Evolutionary conservation across 129 eudicot species (phyloP), one percentile per base, ranked within the genome.

Genomic region (Logfia minima): DNA sequence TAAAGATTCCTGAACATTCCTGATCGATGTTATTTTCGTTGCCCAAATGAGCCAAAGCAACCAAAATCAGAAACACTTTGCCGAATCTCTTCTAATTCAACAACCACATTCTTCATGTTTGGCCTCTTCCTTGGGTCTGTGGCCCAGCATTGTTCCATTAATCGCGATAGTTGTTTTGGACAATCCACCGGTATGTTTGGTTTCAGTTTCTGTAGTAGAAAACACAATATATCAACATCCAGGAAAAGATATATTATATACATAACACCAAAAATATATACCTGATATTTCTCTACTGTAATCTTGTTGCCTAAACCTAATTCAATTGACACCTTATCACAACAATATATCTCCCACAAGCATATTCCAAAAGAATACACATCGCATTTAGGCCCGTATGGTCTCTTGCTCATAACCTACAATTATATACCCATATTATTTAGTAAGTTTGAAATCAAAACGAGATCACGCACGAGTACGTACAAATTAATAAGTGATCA

Each of bases 281-380:
- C 86, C 75, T 82, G 68, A 28, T 81, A 78, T 55, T 83, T 80
- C 31, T 73, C 81, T 14, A 80, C 17, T 23, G 85, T 48, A 13
- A 80, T 24, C 26, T 24, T 63, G 24, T 76, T 77, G 52, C 73
- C 87, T 39, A 79, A 53, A 59, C 74, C 77, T 58, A 77, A 74
- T 4, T 84, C 72, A 80, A 24, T 24, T 24, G 73, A 83, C 6
- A 83, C 87, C 35, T 72, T 80, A 23, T 83, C 87, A 9, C 89
- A 86, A 51, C 85, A 73, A 24, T 80, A 83, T n/a, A 80, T 83
- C 72, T 86, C 90, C 87, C 87, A 86, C 70, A 85, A 79, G 64
- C 86, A 85, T 35, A 85, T 85, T 34, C 84, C 86, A 82, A 82
- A 85, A 35, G 86, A 77, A 45, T 82, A 86, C 6, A 86, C 86